Conservation (phyloP, 2,329 filamentous ascomycete species). For the Epichloe elymi region DNA sequence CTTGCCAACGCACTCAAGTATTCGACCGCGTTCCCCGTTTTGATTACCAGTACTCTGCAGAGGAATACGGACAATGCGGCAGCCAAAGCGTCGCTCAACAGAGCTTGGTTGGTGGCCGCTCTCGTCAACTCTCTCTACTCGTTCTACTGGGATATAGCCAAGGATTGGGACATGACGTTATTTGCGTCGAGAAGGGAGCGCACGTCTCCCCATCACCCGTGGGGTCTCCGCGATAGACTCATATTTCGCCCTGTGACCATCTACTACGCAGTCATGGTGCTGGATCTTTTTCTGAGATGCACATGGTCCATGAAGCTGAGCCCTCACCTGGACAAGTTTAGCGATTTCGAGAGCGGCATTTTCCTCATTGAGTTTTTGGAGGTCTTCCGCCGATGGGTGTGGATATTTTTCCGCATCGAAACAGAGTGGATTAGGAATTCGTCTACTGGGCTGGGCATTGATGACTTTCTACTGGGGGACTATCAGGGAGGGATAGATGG, state of each 20-base stretch:
- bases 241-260: slow-evolving; percentile 58
- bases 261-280: slow-evolving; percentile 69
- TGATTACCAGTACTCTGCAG: slow-evolving; percentile 65
- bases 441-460: slow-evolving; percentile 38
- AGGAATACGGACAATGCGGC: slow-evolving; percentile 38
- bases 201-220: slow-evolving; percentile 53
- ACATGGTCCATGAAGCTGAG: slow-evolving; percentile 87
- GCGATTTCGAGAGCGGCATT: slow-evolving; percentile 77
- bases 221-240: slow-evolving; percentile 62
- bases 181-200: slow-evolving; percentile 49
- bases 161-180: slow-evolving; percentile 90
- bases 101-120: slow-evolving; percentile 57
- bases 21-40: slow-evolving; percentile 83
- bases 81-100: slow-evolving; percentile 32
- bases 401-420: slow-evolving; percentile 93
- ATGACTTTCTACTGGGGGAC: slow-evolving; percentile 65
- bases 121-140: slow-evolving; percentile 79
- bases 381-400: slow-evolving; percentile 81
- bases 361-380: slow-evolving; percentile 81
- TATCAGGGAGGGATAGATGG: slow-evolving; percentile 47
- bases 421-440: slow-evolving; percentile 69
- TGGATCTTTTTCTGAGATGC: slow-evolving; percentile 73
- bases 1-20: slow-evolving; percentile 93
- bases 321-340: slow-evolving; percentile 67
- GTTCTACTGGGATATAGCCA: slow-evolving; percentile 97